A percentile compares a stretch with the other conserved stretches of the same genome.
Evolutionary conservation across 306 rosid species (phyloP).

Genomic region (Biancaea sappan): DNA sequence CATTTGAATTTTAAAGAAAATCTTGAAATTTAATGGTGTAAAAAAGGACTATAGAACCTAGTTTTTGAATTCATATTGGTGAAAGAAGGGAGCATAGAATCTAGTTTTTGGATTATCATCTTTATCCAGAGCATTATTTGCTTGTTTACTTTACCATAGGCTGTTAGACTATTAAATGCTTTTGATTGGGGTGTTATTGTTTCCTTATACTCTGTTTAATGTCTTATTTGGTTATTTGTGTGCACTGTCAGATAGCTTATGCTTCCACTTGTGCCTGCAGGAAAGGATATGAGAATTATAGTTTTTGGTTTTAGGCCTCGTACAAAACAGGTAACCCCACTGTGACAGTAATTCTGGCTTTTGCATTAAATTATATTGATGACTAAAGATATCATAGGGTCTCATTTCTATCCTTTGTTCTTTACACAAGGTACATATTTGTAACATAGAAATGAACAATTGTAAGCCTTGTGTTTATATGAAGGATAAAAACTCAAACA

Average conservation of each 20-base stretch:
- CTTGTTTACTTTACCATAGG: background rate
- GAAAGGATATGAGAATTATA: constrained; percentile 94
- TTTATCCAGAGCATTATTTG: background rate
- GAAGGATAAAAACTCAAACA: no score
- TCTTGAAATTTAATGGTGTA: background rate
- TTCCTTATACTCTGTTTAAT: background rate
- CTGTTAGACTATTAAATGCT: background rate
- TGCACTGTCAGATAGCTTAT: constrained; percentile 16
- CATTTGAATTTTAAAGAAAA: background rate
- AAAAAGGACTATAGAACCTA: no score
- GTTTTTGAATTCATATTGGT: background rate
- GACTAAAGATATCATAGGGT: background rate
- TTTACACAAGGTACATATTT: constrained; percentile 16
- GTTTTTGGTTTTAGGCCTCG: constrained; percentile 88
- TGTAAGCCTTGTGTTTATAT: no score
- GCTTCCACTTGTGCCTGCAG: constrained; percentile 50
- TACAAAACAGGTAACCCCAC: constrained; percentile 79
- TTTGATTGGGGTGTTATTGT: background rate
- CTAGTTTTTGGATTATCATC: background rate
- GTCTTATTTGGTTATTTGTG: background rate
- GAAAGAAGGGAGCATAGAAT: background rate
- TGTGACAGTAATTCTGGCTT: constrained; percentile 6
- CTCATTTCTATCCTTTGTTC: constrained; percentile 3
- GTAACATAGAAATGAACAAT: background rate
- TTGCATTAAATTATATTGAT: background rate